Base-by-base conservation (phyloP, 495 filamentous ascomycete genomes). In the Penicillium robsamsonii region DNA sequence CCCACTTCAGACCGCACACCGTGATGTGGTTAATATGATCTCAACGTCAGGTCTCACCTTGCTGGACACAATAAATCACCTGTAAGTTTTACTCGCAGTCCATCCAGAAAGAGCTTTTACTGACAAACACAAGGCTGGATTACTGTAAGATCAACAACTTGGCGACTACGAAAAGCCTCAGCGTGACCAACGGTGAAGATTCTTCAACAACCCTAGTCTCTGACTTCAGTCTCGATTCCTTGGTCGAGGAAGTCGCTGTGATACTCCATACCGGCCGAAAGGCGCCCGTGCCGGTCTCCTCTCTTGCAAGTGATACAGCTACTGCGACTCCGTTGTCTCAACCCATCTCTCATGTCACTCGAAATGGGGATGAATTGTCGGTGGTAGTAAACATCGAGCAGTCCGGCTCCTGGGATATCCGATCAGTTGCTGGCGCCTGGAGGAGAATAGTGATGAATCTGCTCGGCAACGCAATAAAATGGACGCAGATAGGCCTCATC, bases 401-500 rank as follows among this genome's bases (percentile, higher is more conserved):
- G 9, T 61, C 72, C 5, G 65, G 68, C 9, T 72, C 78, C 48
- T 87, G 82, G 75, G 60, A 75, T 18, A 83, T 85, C 59, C 65
- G 69, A 3, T 79, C 80, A 0, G 77, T 88, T 17, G 79, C 84
- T 0, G 86, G 86, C 4, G 87, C 83, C 0, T 77, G 87, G 68
- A 74, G 84, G 22, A 72, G 87, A 24, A 76, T 90, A 13, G 75
- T 91, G 25, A 86, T 89, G 83, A 90, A 92, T 60, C 63, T 91
- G 2, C 78, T 88, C 37, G 85, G 87, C 12, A 92, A 92, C 62
- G 81, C 88, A 0, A 71, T 90, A 44, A 92, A 92, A 58, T 90
- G 86, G 59, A 89, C 84, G 5, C 61, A 63, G 18, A 61, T 71
- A 0, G 88, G 88, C 5, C 81, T 74, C 56, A 82, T 90, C 42